A percentile compares a stretch with the other conserved stretches of the same genome.
These are phyloP conservation scores for Grosmannia penicillata DNA, from an alignment of 2,329 filamentous ascomycete genomes.

Conservation along the genomic window DNA sequence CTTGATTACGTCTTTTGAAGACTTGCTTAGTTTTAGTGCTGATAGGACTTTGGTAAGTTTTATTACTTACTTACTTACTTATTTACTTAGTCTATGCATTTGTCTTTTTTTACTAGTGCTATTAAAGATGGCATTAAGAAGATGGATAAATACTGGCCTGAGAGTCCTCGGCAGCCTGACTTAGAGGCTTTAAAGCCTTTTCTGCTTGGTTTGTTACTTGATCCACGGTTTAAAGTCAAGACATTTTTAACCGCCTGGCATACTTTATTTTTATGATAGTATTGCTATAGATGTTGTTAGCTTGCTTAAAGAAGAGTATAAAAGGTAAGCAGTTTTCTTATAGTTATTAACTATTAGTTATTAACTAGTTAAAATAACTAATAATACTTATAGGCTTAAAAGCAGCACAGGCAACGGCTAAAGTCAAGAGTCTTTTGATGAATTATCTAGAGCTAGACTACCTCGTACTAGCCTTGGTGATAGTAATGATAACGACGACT, in stretches of 20 bases:
- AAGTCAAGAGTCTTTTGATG: background rate
- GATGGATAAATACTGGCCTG: background rate
- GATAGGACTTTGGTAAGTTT: background rate
- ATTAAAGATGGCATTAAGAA: background rate
- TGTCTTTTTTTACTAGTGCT: background rate
- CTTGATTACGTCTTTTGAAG: slow-evolving; percentile 1
- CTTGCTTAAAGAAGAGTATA: background rate
- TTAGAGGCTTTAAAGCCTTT: background rate
- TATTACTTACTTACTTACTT: too few species aligned
- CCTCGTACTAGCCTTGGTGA: too few species aligned
- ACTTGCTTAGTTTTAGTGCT: slow-evolving; percentile 1
- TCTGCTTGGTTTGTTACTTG: background rate
- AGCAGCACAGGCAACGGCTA: background rate
- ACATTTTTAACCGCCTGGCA: background rate
- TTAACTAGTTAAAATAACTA: background rate
- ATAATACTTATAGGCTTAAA: background rate
- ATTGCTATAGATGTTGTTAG: background rate
- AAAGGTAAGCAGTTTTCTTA: background rate
- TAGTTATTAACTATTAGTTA: background rate
- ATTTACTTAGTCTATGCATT: too few species aligned
- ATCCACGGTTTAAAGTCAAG: background rate
- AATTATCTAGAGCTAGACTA: too few species aligned
- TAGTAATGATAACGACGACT: too few species aligned
- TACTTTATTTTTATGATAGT: background rate
- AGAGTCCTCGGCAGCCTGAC: too few species aligned